These are phyloP conservation scores for Colletotrichum zoysiae DNA, from an alignment of 2,329 filamentous ascomycete species.

Conservation along the genomic window DNA sequence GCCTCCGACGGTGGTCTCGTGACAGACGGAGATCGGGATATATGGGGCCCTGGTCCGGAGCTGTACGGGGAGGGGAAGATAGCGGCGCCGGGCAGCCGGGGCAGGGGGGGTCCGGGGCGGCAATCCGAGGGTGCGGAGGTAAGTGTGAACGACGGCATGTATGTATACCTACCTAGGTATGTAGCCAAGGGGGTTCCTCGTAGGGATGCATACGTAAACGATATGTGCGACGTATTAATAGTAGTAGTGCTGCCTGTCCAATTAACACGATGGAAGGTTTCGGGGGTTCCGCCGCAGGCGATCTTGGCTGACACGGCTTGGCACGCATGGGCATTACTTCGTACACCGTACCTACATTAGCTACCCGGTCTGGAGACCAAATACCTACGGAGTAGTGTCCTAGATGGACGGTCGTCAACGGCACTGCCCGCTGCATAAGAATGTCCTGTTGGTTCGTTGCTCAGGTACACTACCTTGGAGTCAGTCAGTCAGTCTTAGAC, in stretches of 20 bases:
- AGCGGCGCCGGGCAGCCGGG: conserved; percentile 9
- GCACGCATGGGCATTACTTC: neutral
- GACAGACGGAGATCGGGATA: conserved; percentile 11
- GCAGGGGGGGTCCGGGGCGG: neutral
- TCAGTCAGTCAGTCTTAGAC: too few species aligned
- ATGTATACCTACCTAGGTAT: neutral
- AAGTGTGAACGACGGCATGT: neutral
- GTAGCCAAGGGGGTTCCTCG: neutral
- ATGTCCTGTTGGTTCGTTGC: neutral
- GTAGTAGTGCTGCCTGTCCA: too few species aligned
- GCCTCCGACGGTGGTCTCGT: neutral
- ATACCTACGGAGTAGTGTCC: too few species aligned
- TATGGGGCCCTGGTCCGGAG: conserved; percentile 18
- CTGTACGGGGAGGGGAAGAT: neutral
- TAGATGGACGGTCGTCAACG: neutral
- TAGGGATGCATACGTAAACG: neutral
- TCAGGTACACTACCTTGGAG: too few species aligned
- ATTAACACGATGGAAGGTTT: neutral
- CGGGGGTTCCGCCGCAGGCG: neutral
- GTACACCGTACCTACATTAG: too few species aligned
- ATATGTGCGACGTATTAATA: neutral
- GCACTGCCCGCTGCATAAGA: neutral
- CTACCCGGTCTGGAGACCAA: too few species aligned
- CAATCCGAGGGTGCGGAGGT: neutral
- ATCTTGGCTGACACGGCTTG: conserved; percentile 3